Conservation (phyloP, 2,329 filamentous ascomycete species). For the Didymella glomerata region DNA sequence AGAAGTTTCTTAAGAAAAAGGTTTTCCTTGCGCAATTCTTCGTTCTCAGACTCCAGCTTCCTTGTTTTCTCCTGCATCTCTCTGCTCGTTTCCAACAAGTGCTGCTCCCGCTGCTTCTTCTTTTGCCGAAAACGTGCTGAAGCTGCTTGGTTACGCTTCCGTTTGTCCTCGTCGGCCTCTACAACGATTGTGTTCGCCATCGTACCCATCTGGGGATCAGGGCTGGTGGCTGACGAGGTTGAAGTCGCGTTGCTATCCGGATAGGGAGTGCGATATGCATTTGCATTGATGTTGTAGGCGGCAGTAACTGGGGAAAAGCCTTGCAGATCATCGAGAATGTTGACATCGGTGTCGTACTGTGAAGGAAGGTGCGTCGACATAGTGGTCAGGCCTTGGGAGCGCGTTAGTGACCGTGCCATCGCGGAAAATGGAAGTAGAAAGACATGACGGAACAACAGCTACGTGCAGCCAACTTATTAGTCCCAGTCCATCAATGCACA, state of each 20-base stretch:
- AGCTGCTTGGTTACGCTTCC: slow-evolving; percentile 86
- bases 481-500: slow-evolving; percentile 1
- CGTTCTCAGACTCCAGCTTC: slow-evolving; percentile 66
- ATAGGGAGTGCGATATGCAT: slow-evolving; percentile 42
- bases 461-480: slow-evolving; percentile 4
- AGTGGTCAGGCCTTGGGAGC: slow-evolving; percentile 39
- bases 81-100: slow-evolving; percentile 63
- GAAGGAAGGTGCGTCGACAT: slow-evolving; percentile 41
- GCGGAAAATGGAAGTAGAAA: slow-evolving; percentile 6
- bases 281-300: slow-evolving; percentile 34
- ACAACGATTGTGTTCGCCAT: slow-evolving; percentile 37
- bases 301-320: slow-evolving; percentile 41
- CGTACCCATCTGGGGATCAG: slow-evolving; percentile 29
- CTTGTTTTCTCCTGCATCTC: slow-evolving; percentile 84
- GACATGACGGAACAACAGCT: slow-evolving; percentile 14
- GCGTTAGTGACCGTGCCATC: slow-evolving; percentile 37
- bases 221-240: slow-evolving; percentile 37
- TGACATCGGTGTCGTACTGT: slow-evolving; percentile 36
- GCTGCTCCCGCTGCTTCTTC: slow-evolving; percentile 94
- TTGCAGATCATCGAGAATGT: slow-evolving; percentile 43
- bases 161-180: slow-evolving; percentile 85
- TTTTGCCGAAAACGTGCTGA: slow-evolving; percentile 90
- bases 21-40: slow-evolving; percentile 54
- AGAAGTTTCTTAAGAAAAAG: slow-evolving; percentile 48
- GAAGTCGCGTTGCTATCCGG: slow-evolving; percentile 46